These are phyloP conservation scores for Geosmithia morbida DNA, from an alignment of 2,329 filamentous ascomycete species.

Conservation along the genomic window DNA sequence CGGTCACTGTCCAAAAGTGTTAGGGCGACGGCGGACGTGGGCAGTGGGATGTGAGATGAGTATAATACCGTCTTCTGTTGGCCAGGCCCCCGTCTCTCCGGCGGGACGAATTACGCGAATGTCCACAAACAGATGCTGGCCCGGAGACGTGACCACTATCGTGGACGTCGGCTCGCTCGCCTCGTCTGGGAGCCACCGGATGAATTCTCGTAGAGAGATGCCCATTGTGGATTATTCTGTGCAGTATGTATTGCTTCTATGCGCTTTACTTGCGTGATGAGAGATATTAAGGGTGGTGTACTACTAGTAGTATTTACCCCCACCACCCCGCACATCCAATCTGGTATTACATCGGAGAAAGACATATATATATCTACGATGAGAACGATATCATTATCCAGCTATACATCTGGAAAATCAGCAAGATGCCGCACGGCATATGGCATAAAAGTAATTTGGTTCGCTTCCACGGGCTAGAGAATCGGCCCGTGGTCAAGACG, in stretches of 20 bases:
- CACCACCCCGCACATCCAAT: background rate
- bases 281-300: background rate
- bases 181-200: slow-evolving; percentile 38
- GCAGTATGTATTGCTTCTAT: background rate
- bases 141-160: slow-evolving; percentile 46
- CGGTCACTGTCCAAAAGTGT: background rate
- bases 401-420: no score
- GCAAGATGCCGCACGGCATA: no score
- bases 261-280: background rate
- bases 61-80: background rate
- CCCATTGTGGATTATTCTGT: slow-evolving; percentile 12
- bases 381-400: background rate
- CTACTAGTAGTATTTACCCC: background rate
- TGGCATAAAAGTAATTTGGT: no score
- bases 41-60: background rate
- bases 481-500: no score
- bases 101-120: slow-evolving; percentile 33
- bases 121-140: slow-evolving; percentile 42
- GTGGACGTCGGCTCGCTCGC: slow-evolving; percentile 48
- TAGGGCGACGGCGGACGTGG: background rate
- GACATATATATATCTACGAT: background rate
- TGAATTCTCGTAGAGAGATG: slow-evolving; percentile 44
- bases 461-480: no score
- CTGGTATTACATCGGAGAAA: background rate
- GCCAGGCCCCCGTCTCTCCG: slow-evolving; percentile 1